Conservation (phyloP, 1,284 basidiomycete genomes). For the Cryptococcus floricola region DNA sequence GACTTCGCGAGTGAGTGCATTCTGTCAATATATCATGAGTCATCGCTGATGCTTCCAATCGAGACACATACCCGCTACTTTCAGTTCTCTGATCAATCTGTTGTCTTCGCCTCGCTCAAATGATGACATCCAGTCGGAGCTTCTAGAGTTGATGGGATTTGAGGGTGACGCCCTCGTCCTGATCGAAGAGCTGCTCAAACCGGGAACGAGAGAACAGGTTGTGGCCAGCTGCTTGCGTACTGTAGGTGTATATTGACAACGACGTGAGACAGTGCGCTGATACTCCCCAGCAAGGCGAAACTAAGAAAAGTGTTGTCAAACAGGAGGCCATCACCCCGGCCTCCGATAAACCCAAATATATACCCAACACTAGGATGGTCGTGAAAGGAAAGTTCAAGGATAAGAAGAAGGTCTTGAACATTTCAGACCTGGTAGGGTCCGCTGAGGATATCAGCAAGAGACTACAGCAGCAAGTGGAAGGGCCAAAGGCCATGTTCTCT, state of each 20-base stretch:
- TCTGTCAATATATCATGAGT: neutral
- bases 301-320: neutral
- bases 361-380: slow-evolving; percentile 23
- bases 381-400: slow-evolving; percentile 28
- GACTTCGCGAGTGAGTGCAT: slow-evolving; percentile 8
- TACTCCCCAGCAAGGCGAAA: neutral
- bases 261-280: neutral
- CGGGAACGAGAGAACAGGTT: slow-evolving; percentile 29
- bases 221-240: slow-evolving; percentile 5
- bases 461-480: slow-evolving; percentile 39
- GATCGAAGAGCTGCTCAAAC: slow-evolving; percentile 39
- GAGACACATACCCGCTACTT: slow-evolving; percentile 31
- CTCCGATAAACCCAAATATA: slow-evolving; percentile 9
- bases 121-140: slow-evolving; percentile 71
- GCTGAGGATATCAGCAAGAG: slow-evolving; percentile 29
- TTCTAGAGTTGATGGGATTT: slow-evolving; percentile 81
- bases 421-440: slow-evolving; percentile 38
- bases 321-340: neutral
- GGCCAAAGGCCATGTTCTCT: slow-evolving; percentile 36
- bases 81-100: slow-evolving; percentile 33
- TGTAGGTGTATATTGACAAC: neutral
- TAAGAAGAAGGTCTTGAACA: slow-evolving; percentile 38
- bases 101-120: slow-evolving; percentile 45
- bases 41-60: neutral
- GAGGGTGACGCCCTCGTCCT: slow-evolving; percentile 57